Evolutionary conservation across 805 yeast genomes (phyloP), one percentile per base, ranked within the genome.

Genomic region (Teunomyces stri): DNA sequence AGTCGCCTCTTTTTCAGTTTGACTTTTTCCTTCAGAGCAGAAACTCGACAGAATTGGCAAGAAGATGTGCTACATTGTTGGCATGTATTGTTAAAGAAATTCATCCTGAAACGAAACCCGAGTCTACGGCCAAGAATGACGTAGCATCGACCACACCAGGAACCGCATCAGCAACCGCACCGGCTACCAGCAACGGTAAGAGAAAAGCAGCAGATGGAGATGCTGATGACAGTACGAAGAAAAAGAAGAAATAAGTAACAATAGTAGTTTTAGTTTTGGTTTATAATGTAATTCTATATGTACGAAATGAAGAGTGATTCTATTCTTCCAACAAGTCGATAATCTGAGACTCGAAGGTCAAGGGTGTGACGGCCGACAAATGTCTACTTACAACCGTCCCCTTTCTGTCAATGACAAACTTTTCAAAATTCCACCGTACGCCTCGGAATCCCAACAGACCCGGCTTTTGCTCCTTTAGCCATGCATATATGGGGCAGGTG

Each of bases 21-120:
- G 96, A 94, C 65, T 90, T 87, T 74, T 90, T 87, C 68, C 79
- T 94, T 59, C 86, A 87, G 54, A 83, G 90, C 46, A 77, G 97
- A 57, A 82, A 87, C 4, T 76, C 89, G 0, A 71, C 80, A 3
- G 99, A 94, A 65, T 69, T 94, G 33, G 77, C 85, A 5, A 79
- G 98, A 67, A 76, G 99, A 56, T 85, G 96, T 55, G 79, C 80
- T 45, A 87, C 96, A 2, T 72, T 94, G 55, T 70, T 94, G 45
- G 80, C 84, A 2, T 81, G 90, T 53, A 75, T 94, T 37, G 78
- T 84, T 46, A 84, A 82, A 56, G 99, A 94, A 48, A 49, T 62
- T 29, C 55, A 56, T 18, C 53, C 53, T 15, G 55, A 50, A 20
- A 20, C 36, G 5, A 36, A 28, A 16, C 12, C 37, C 16, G 37